phyloP scores from a whole-genome alignment of 495 filamentous ascomycete genomes.

The Tuber magnatum region DNA sequence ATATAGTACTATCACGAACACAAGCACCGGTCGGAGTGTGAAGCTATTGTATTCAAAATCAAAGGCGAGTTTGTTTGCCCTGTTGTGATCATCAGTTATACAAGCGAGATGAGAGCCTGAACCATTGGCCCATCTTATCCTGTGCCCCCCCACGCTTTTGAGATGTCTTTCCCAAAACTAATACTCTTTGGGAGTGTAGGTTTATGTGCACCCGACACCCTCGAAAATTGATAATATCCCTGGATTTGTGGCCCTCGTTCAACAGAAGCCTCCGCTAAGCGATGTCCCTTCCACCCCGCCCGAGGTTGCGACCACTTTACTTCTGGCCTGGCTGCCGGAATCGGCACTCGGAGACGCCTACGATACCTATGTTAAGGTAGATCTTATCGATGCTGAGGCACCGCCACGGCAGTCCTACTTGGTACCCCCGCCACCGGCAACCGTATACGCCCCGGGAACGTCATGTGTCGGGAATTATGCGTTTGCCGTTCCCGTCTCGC shows the following conservation, averaged over 20 bases:
- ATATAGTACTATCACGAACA: conserved; percentile 90
- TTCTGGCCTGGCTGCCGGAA: conserved; percentile 92
- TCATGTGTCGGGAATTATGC: conserved; percentile 76
- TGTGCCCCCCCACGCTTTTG: conserved; percentile 7
- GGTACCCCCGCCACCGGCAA: conserved; percentile 83
- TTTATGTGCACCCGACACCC: conserved; percentile 94
- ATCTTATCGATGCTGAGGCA: conserved; percentile 69
- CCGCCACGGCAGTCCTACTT: conserved; percentile 82
- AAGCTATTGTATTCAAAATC: conserved; percentile 96
- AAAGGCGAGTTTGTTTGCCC: conserved; percentile 56
- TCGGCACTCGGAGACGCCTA: conserved; percentile 77
- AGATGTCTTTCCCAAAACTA: conserved; percentile 16
- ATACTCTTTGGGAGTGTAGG: conserved; percentile 46
- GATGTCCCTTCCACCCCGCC: conserved; percentile 39
- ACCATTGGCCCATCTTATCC: conserved; percentile 6
- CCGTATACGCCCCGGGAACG: conserved; percentile 50
- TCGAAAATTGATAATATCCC: conserved; percentile 91
- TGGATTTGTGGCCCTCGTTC: conserved; percentile 89
- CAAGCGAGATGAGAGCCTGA: conserved; percentile 28
- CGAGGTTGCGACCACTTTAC: conserved; percentile 50
- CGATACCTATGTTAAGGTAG: conserved; percentile 88
- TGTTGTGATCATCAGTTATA: conserved; percentile 6
- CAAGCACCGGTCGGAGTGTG: conserved; percentile 69
- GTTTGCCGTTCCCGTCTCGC: conserved; percentile 81
- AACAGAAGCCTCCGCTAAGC: conserved; percentile 65